Conservation (phyloP, 495 filamentous ascomycete genomes). For the Aspergillus ellipticus region DNA sequence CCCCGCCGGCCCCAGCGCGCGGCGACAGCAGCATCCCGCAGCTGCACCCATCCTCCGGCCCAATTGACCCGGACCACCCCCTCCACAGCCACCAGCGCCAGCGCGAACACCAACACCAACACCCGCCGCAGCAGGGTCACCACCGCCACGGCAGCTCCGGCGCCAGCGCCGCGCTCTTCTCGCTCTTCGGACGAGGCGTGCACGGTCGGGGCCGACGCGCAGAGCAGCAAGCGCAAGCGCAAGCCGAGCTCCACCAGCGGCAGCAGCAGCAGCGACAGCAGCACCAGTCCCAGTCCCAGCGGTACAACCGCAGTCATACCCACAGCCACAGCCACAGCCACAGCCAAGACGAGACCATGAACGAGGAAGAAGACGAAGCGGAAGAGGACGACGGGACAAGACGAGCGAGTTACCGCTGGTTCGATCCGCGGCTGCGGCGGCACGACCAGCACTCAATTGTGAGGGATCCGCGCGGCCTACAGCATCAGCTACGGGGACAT, state of each 20-base stretch:
- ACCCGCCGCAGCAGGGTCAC: neutral
- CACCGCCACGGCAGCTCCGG: constrained; percentile 19
- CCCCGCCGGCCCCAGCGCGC: constrained; percentile 33
- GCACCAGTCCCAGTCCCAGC: too few relatives aligned
- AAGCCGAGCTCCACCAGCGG: too few relatives aligned
- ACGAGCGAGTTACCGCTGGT: constrained; percentile 1
- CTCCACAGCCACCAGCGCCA: constrained; percentile 8
- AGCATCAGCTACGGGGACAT: too few relatives aligned
- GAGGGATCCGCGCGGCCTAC: too few relatives aligned
- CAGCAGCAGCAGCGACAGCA: too few relatives aligned
- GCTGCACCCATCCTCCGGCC: constrained; percentile 32
- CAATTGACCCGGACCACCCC: constrained; percentile 21
- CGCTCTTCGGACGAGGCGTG: constrained; percentile 34
- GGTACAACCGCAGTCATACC: too few relatives aligned
- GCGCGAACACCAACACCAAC: neutral
- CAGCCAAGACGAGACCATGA: constrained; percentile 4
- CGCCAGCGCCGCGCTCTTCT: constrained; percentile 26
- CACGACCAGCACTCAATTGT: too few relatives aligned
- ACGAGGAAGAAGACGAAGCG: constrained; percentile 2
- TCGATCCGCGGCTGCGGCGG: constrained; percentile 14
- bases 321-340: too few relatives aligned
- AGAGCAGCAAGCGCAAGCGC: too few relatives aligned
- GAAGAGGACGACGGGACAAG: neutral
- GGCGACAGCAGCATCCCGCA: constrained; percentile 31
- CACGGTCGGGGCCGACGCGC: constrained; percentile 10